A percentile compares a stretch with the other conserved stretches of the same genome.
These are phyloP conservation scores for Isatis lusitanica DNA, from an alignment of 441 rosid species.

Conservation along the genomic window DNA sequence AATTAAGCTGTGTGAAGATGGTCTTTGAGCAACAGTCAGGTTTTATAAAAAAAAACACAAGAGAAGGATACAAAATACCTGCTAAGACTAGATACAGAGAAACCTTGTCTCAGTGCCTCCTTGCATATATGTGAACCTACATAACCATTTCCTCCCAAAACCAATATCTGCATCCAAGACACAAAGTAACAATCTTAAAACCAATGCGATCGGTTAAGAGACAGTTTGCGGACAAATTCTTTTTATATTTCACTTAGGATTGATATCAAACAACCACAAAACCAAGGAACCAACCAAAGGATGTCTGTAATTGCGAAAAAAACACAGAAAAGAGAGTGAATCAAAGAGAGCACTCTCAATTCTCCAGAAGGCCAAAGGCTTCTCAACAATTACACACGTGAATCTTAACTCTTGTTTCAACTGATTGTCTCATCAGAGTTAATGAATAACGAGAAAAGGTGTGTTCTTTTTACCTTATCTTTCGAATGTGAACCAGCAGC, in stretches of 20 bases:
- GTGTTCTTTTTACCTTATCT: slow-evolving; percentile 14
- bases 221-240: neutral
- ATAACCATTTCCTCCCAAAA: slow-evolving; percentile 55
- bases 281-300: neutral
- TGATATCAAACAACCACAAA: neutral
- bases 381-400: neutral
- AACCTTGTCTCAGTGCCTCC: slow-evolving; percentile 47
- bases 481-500: slow-evolving; percentile 25
- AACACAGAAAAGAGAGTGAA: neutral
- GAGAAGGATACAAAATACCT: slow-evolving; percentile 32
- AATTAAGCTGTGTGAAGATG: neutral
- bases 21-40: neutral
- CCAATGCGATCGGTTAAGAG: neutral
- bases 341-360: neutral
- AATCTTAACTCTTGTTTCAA: neutral
- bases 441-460: neutral
- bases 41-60: neutral
- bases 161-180: slow-evolving; percentile 41
- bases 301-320: neutral
- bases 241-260: neutral
- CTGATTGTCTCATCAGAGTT: neutral
- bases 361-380: neutral
- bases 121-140: slow-evolving; percentile 53
- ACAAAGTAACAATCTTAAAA: slow-evolving; percentile 3
- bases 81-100: slow-evolving; percentile 50